Conservation (phyloP, 2,329 filamentous ascomycete genomes). For the Cytospora schulzeri region DNA sequence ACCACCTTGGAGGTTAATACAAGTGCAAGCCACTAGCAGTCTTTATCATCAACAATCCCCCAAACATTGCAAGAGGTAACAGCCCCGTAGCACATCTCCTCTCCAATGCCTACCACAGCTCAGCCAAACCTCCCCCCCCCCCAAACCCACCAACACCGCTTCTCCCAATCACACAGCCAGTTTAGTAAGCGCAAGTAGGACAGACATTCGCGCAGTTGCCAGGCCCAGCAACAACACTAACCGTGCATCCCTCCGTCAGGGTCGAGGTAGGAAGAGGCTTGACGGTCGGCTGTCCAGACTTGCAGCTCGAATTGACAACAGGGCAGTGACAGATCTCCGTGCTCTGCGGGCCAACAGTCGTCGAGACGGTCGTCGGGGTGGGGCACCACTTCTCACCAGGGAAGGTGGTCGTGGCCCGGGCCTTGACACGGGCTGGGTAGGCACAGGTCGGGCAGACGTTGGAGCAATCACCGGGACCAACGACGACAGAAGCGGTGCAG, state of each 20-base stretch:
- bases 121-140: too few species aligned
- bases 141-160: too few species aligned
- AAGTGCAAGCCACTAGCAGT: too few species aligned
- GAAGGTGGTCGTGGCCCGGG: background rate
- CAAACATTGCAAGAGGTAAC: too few species aligned
- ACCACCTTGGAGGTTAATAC: too few species aligned
- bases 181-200: background rate
- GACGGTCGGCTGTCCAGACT: slow-evolving; percentile 3
- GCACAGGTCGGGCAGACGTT: slow-evolving; percentile 3
- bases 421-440: background rate
- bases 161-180: too few species aligned
- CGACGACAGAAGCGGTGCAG: slow-evolving; percentile 3
- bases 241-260: slow-evolving; percentile 1
- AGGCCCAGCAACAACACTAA: slow-evolving; percentile 10
- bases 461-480: background rate
- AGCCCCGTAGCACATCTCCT: too few species aligned
- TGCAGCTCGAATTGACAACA: background rate
- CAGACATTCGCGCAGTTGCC: slow-evolving; percentile 2
- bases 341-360: background rate
- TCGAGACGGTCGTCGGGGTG: background rate
- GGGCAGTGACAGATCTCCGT: background rate
- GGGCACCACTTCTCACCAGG: slow-evolving; percentile 4
- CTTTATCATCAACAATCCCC: too few species aligned
- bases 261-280: slow-evolving; percentile 10
- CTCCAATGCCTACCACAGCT: background rate